Conservation (phyloP, 441 rosid genomes). For the Cnidoscolus chayamansa region DNA sequence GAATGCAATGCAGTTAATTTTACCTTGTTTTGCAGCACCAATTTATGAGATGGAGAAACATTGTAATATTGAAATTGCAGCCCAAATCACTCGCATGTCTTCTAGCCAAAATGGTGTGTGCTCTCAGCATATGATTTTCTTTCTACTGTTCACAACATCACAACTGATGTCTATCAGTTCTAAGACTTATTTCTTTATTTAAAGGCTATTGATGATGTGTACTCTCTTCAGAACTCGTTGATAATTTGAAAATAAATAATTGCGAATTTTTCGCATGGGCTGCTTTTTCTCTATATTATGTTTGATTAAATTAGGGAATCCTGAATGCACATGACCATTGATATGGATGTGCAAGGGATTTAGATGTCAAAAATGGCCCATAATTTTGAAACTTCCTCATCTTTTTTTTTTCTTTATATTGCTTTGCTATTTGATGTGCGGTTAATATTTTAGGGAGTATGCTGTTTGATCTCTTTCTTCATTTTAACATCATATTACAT, state of each 20-base stretch:
- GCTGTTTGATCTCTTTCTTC: too few species aligned
- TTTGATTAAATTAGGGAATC: background rate
- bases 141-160: background rate
- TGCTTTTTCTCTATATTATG: background rate
- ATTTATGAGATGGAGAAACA: conserved; percentile 92
- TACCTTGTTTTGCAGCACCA: conserved; percentile 60
- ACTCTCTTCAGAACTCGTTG: background rate
- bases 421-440: background rate
- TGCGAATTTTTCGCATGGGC: background rate
- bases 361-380: background rate
- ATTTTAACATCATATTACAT: too few species aligned
- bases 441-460: background rate
- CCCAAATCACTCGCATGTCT: conserved; percentile 62
- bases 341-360: background rate
- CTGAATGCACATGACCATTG: background rate
- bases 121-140: conserved; percentile 19
- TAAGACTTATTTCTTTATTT: background rate
- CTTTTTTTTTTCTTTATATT: background rate
- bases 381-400: background rate
- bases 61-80: conserved; percentile 92
- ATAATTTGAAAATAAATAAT: background rate
- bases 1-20: conserved; percentile 18
- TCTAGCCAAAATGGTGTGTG: conserved; percentile 54
- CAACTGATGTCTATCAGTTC: background rate
- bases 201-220: conserved; percentile 5